phyloP scores from a whole-genome alignment of 345 rosid species.

The rapeseed (Brassica napus) region Da-Ae NC_063443.1:19013001-19013500 shows the following conservation, averaged over 20 bases:
- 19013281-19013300: slow-evolving; percentile 4
- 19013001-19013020: slow-evolving; percentile 20
- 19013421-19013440: background rate
- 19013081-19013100: slow-evolving; percentile 14
- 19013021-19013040: background rate
- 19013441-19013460: background rate
- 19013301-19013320: slow-evolving; percentile 18
- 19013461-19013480: slow-evolving; percentile 1
- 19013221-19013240: slow-evolving; percentile 23
- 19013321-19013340: background rate
- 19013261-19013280: slow-evolving; percentile 3
- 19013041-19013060: background rate
- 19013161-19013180: background rate
- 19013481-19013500: background rate
- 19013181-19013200: background rate
- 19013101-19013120: slow-evolving; percentile 17
- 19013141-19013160: slow-evolving; percentile 19
- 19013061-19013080: slow-evolving; percentile 12
- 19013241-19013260: background rate
- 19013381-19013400: slow-evolving; percentile 16
- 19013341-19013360: background rate
- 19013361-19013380: slow-evolving; percentile 12
- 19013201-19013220: background rate
- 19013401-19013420: background rate
- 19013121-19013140: background rate